Base-by-base conservation (phyloP, 129 eudicot genomes). In the Flaveria bidentis region DNA sequence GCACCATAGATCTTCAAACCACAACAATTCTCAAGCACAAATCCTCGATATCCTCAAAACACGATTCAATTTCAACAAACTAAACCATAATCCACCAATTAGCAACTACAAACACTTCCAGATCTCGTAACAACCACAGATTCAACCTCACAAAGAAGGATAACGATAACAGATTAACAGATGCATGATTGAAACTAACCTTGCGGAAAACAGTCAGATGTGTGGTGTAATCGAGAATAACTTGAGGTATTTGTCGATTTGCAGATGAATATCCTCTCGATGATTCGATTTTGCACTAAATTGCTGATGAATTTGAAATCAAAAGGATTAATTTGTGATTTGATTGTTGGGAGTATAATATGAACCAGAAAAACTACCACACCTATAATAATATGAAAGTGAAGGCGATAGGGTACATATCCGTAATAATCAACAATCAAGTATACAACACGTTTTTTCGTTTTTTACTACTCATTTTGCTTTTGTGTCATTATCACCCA, bases 321-420 rank as follows among this genome's bases (percentile, higher is more conserved):
- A 3, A 10, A 71, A 49, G 16, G 75, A 30, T 12, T 53, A 20
- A 52, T 2, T 20, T 22, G 9, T 4, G 23, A 22, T 57, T 9
- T 57, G 12, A 57, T 57, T 57, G 9, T 20, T 57, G 23, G 30
- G 60, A 52, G 60, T 4, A 57, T 57, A n/a, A 60, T n/a, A 60
- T 60, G 16, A 73, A 73, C 49, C 56, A 20, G 78, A 58, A 73
- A 73, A 73, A 58, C 78, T 14, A 23, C 68, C 76, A 36, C 67
- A 55, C 67, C 66, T 55, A 72, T 55, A 72, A 60, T 25, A 5
- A 61, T 61, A 25, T 11, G 17, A 60, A 73, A 56, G 56, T 60
- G 61, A 72, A 55, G 77, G 76, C 23, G 78, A 73, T 73, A 23
- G 69, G 78, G 69, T 57, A 18, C 44, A 73, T 57, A 73, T 73